A percentile compares a stretch with the other conserved stretches of the same genome.
phyloP scores from a whole-genome alignment of 2,329 filamentous ascomycete genomes.

The Venturiaceae sp. region DNA sequence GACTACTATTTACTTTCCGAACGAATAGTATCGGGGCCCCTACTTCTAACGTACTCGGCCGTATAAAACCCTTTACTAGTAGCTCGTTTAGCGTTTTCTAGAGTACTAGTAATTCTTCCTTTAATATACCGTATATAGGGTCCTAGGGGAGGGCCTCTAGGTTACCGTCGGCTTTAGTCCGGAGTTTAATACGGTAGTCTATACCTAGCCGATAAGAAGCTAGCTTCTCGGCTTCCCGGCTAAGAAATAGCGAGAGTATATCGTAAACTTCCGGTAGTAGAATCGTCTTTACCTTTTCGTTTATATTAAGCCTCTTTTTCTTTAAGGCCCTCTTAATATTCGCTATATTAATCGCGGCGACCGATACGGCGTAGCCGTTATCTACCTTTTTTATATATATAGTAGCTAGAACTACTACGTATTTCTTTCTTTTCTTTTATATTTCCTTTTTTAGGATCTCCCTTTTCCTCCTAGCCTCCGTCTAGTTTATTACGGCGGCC shows the following conservation, averaged over 20 bases:
- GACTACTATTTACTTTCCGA: neutral
- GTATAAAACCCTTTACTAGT: neutral
- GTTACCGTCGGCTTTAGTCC: neutral
- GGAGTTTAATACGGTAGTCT: neutral
- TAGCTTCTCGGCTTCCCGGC: neutral
- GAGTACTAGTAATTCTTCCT: neutral
- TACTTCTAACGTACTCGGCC: neutral
- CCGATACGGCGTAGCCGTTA: too few species aligned
- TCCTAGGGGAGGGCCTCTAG: neutral
- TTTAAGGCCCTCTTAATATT: neutral
- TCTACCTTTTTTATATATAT: too few species aligned
- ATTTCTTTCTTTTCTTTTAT: too few species aligned
- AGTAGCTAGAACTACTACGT: neutral
- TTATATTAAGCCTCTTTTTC: neutral
- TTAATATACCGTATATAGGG: neutral
- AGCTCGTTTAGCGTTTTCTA: neutral
- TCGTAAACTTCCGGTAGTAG: neutral
- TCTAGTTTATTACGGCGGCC: neutral
- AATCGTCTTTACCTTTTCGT: neutral
- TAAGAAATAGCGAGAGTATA: neutral
- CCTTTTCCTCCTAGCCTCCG: neutral
- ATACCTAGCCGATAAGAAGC: too few species aligned
- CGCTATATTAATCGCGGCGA: too few species aligned
- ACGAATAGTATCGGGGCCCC: neutral
- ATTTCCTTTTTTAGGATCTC: too few species aligned